These are phyloP conservation scores for Aspergillus pseudonomiae DNA, from an alignment of 2,329 filamentous ascomycete species.

Conservation along the genomic window DNA sequence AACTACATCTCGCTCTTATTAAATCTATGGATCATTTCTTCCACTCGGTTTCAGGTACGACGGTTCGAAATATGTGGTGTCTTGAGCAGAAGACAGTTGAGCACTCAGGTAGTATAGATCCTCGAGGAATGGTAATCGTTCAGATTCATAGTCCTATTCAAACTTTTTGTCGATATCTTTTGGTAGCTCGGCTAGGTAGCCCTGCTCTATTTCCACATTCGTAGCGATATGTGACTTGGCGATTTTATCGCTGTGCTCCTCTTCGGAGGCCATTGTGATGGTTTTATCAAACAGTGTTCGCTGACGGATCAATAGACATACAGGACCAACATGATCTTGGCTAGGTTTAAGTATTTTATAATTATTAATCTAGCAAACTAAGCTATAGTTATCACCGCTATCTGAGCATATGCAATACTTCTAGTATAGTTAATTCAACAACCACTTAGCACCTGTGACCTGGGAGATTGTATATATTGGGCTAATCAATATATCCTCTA, in stretches of 20 bases:
- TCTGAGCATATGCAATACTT: too few species aligned
- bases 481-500: too few species aligned
- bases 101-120: conserved; percentile 13
- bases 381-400: too few species aligned
- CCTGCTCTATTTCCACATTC: conserved; percentile 21
- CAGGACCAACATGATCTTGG: background rate
- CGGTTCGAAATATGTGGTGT: conserved; percentile 23
- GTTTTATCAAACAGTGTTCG: too few species aligned
- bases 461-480: too few species aligned
- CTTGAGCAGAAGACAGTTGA: background rate
- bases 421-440: too few species aligned
- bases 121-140: conserved; percentile 31
- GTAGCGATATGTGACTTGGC: conserved; percentile 4
- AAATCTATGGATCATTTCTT: too few species aligned
- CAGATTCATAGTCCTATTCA: conserved; percentile 28
- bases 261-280: conserved; percentile 17
- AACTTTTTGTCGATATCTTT: conserved; percentile 13
- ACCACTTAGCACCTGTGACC: too few species aligned
- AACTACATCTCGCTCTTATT: too few species aligned
- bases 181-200: conserved; percentile 11
- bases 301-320: background rate
- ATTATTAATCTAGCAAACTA: too few species aligned
- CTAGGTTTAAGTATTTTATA: conserved; percentile 3
- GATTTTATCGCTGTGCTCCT: conserved; percentile 9
- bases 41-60: conserved; percentile 29